Evolutionary conservation across 768 basidiomycete genomes (phyloP).

Genomic region (Astraeus odoratus): DNA sequence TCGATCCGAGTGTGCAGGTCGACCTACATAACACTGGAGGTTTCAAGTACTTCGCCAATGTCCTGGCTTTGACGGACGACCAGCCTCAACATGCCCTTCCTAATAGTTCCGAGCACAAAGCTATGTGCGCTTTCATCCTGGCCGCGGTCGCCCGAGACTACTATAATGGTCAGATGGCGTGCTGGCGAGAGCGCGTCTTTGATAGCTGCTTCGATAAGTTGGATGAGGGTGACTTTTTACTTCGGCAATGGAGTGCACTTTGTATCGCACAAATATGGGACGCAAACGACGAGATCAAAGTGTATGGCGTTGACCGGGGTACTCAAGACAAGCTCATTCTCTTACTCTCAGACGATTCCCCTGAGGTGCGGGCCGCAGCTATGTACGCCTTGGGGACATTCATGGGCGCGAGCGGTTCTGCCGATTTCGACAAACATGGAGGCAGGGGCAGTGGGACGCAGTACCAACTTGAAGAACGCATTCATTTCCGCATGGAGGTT

Average conservation of each 20-base stretch:
- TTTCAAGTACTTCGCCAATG: constrained; percentile 80
- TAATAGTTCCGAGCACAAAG: constrained; percentile 91
- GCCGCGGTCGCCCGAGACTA: constrained; percentile 86
- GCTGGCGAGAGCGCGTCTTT: constrained; percentile 75
- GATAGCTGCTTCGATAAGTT: constrained; percentile 81
- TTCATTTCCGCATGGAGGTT: constrained; percentile 84
- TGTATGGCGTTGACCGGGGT: constrained; percentile 68
- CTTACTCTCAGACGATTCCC: constrained; percentile 78
- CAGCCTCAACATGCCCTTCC: constrained; percentile 55
- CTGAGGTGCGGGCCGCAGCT: constrained; percentile 89
- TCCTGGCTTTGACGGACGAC: constrained; percentile 65
- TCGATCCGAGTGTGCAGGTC: constrained; percentile 88
- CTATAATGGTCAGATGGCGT: constrained; percentile 80
- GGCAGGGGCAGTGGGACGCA: constrained; percentile 84
- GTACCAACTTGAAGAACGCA: constrained; percentile 66
- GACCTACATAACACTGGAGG: constrained; percentile 79
- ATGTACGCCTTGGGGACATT: constrained; percentile 91
- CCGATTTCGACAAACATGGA: constrained; percentile 57
- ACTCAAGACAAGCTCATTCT: constrained; percentile 78
- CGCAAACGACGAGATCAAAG: constrained; percentile 82
- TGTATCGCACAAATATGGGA: constrained; percentile 97
- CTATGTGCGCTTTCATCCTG: constrained; percentile 98
- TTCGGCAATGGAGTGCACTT: constrained; percentile 90
- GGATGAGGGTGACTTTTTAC: constrained; percentile 84
- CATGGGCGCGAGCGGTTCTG: constrained; percentile 80